Evolutionary conservation across 768 basidiomycete species (phyloP).

Genomic region (Rhodotorula graminis): DNA sequence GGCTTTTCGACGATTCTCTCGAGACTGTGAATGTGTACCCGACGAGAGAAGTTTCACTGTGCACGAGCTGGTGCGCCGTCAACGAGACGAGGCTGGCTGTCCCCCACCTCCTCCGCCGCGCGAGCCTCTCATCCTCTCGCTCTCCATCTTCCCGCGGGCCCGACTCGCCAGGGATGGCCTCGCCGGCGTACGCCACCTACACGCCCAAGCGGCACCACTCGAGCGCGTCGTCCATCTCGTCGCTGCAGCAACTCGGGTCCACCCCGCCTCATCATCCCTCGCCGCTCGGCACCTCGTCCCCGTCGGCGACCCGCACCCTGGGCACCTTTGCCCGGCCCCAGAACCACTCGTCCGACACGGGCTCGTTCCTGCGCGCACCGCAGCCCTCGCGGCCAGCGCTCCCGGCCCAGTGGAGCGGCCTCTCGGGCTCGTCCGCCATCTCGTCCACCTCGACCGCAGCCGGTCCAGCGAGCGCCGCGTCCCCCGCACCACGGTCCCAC

Average conservation of each 20-base stretch:
- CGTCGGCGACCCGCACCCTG: neutral
- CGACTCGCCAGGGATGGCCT: neutral
- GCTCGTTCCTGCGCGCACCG: neutral
- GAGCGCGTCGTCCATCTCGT: slow-evolving; percentile 7
- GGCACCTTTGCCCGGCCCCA: neutral
- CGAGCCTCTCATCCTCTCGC: neutral
- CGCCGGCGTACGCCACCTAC: slow-evolving; percentile 15
- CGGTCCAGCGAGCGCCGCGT: too few relatives aligned
- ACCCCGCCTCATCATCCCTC: neutral
- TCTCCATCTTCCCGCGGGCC: neutral
- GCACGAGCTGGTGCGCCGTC: neutral
- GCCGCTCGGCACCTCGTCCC: neutral
- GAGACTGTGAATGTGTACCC: too few relatives aligned
- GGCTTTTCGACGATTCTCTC: neutral
- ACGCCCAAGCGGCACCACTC: slow-evolving; percentile 21
- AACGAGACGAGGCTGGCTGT: neutral
- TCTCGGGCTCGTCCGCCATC: neutral
- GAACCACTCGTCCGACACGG: neutral
- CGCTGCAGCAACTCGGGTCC: neutral
- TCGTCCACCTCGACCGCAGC: neutral
- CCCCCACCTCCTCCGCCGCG: neutral
- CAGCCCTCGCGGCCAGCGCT: neutral
- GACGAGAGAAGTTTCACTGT: too few relatives aligned
- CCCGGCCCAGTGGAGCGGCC: neutral
- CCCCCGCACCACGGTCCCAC: neutral